A percentile compares a stretch with the other conserved stretches of the same genome.
phyloP scores from a whole-genome alignment of 352 stramenopile species.

The Phytophthora uliginosa region DNA sequence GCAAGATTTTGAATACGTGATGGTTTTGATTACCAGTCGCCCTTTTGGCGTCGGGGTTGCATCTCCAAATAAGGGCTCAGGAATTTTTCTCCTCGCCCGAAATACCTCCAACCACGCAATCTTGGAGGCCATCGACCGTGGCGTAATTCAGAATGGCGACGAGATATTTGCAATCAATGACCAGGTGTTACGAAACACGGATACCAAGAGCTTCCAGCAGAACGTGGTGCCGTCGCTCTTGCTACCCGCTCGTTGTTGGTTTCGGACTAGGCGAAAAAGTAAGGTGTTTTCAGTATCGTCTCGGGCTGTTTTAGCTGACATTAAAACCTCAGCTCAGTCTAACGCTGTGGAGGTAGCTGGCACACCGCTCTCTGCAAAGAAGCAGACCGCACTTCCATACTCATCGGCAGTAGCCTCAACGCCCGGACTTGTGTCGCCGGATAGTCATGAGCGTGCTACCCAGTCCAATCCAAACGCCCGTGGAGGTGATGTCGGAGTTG shows the following conservation, averaged over 20 bases:
- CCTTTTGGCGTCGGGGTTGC: slow-evolving; percentile 69
- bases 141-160: slow-evolving; percentile 67
- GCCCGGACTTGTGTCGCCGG: neutral
- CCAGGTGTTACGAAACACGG: slow-evolving; percentile 43
- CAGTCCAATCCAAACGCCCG: neutral
- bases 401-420: neutral
- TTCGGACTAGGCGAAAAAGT: slow-evolving; percentile 56
- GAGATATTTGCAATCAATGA: slow-evolving; percentile 78
- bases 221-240: slow-evolving; percentile 45
- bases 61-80: slow-evolving; percentile 11
- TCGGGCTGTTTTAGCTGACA: neutral
- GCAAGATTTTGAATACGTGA: slow-evolving; percentile 64
- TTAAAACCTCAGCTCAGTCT: neutral
- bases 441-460: neutral
- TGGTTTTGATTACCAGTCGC: slow-evolving; percentile 62
- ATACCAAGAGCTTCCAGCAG: slow-evolving; percentile 38
- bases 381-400: neutral
- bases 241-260: slow-evolving; percentile 65
- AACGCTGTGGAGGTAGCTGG: neutral
- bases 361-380: slow-evolving; percentile 2
- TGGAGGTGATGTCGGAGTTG: slow-evolving; percentile 15
- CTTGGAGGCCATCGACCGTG: slow-evolving; percentile 53
- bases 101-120: slow-evolving; percentile 53
- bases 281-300: slow-evolving; percentile 2
- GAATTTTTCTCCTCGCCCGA: slow-evolving; percentile 38